Evolutionary conservation across 441 rosid genomes (phyloP).

Genomic region (Pelargonium fulgidum): DNA sequence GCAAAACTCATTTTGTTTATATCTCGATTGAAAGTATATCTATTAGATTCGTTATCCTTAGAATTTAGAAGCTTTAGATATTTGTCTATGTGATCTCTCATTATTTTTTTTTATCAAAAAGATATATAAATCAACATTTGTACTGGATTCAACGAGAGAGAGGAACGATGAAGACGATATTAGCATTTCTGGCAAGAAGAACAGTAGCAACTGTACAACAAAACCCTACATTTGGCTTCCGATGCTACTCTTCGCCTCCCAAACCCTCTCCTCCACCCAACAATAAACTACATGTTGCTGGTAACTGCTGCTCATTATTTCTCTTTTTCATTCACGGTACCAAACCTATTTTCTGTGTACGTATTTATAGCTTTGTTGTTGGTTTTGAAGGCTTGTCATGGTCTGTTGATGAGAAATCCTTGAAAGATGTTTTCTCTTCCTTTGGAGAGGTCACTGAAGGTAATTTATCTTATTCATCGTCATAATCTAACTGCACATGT

Average conservation of each 20-base stretch:
- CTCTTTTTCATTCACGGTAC: not conserved
- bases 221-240: not conserved
- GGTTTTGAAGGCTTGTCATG: conserved; percentile 61
- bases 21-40: too few relatives aligned
- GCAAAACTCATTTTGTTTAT: too few relatives aligned
- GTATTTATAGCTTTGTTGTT: not conserved
- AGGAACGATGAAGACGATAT: not conserved
- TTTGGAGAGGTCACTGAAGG: conserved; percentile 69
- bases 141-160: not conserved
- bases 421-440: conserved; percentile 67
- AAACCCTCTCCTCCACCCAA: conserved; percentile 25
- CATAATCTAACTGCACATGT: not conserved
- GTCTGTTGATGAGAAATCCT: conserved; percentile 73
- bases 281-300: conserved; percentile 43
- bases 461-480: conserved; percentile 11
- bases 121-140: too few relatives aligned
- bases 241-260: conserved; percentile 20
- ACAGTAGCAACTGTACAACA: not conserved
- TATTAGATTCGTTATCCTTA: too few relatives aligned
- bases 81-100: too few relatives aligned
- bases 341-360: not conserved
- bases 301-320: conserved; percentile 18
- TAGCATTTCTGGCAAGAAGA: not conserved
- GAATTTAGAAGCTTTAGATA: too few relatives aligned
- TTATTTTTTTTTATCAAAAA: too few relatives aligned